A percentile compares a stretch with the other conserved stretches of the same genome.
Evolutionary conservation across 2,329 filamentous ascomycete genomes (phyloP).

Genomic region (Cordyceps fumosorosea): DNA sequence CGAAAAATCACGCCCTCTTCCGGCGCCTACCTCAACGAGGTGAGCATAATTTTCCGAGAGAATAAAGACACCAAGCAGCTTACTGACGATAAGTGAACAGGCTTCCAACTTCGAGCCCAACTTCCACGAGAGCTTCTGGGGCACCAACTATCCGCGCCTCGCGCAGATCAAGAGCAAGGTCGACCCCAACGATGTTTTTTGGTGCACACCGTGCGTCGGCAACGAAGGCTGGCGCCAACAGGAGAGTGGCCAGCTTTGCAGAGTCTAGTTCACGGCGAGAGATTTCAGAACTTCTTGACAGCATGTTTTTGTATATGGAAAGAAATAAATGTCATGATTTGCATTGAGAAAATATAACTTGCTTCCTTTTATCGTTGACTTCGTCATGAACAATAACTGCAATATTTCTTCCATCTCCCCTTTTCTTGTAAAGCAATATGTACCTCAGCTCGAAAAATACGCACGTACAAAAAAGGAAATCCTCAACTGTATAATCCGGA

Average conservation of each 20-base stretch:
- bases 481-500: neutral
- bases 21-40: conserved; percentile 42
- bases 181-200: conserved; percentile 43
- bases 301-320: neutral
- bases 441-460: neutral
- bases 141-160: conserved; percentile 38
- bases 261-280: neutral
- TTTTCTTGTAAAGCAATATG: neutral
- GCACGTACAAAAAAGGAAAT: no score
- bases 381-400: neutral
- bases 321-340: neutral
- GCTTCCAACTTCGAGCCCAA: conserved; percentile 30
- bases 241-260: conserved; percentile 21
- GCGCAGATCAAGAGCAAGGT: conserved; percentile 36
- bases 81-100: conserved; percentile 17
- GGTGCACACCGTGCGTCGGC: conserved; percentile 42
- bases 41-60: conserved; percentile 13
- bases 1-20: conserved; percentile 33
- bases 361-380: neutral
- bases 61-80: neutral
- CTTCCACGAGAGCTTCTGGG: conserved; percentile 37
- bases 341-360: neutral
- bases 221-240: conserved; percentile 33
- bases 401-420: neutral
- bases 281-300: neutral